Base-by-base conservation (phyloP, 2,329 filamentous ascomycete species). In the Fusarium secorum region DNA sequence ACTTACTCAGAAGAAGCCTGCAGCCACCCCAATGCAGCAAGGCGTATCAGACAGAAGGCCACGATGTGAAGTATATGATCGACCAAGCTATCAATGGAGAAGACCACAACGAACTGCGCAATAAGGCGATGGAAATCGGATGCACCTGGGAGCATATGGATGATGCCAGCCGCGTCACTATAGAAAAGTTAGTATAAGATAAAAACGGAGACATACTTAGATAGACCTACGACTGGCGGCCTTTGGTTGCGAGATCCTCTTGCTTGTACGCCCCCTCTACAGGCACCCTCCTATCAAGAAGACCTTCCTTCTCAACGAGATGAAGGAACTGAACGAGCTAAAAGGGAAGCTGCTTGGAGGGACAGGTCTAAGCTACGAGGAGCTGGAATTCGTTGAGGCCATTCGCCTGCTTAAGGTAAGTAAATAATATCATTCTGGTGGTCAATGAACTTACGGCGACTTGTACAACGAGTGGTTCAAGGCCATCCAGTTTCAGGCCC, bases 361-460 rank as follows among this genome's bases (percentile, higher is more conserved):
- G 38, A 7, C 1, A 5, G 0, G 13, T 20, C 18, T 4, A 38
- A 5, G 3, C 11, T 4, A 4, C 1, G 11, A 11, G 11, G 20
- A 39, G 0, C 5, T 0, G 11, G 7, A 9, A n/a, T 39, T 41
- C n/a, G 4, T 41, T 1, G 4, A 4, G 14, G n/a, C n/a, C n/a
- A 3, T 42, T 42, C 15, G 39, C 10, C 38, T 22, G n/a, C 8
- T 10, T n/a, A 15, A 22, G 11, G 38, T 41, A 4, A 41, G 38
- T 3, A 3, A 10, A 22, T 22, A n/a, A 41, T 41, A 22, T 41
- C 13, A 22, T 22, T 22, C 7, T 41, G 38, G 3, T 4, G 3
- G n/a, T 6, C n/a, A 22, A 10, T 41, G 8, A 15, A 22, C 38
- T 22, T 22, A 41, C 38, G n/a, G 1, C 38, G 14, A 4, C 38